These are phyloP conservation scores for Penicillium subrubescens DNA, from an alignment of 495 filamentous ascomycete genomes.

Conservation along the genomic window DNA sequence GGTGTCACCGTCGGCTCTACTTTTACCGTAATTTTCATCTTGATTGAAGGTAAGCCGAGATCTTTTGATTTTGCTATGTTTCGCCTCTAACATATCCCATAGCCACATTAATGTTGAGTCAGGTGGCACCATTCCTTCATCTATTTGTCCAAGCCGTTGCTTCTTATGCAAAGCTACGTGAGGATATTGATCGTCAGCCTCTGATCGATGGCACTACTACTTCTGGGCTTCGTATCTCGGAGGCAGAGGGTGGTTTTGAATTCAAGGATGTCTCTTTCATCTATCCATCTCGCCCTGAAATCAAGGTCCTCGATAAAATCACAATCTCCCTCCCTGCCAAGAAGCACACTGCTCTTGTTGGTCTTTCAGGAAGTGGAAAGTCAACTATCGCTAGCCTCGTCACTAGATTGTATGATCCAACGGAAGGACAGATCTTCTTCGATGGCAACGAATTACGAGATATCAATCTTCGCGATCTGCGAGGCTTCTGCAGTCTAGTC, in stretches of 20 bases:
- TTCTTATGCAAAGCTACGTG: conserved; percentile 51
- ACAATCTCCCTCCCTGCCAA: conserved; percentile 55
- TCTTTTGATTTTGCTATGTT: not conserved
- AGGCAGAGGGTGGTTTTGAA: conserved; percentile 46
- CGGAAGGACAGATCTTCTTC: conserved; percentile 49
- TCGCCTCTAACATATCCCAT: conserved; percentile 15
- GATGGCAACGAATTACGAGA: conserved; percentile 55
- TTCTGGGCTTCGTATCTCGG: conserved; percentile 35
- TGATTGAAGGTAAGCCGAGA: conserved; percentile 57
- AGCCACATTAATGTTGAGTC: conserved; percentile 64
- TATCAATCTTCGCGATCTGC: conserved; percentile 58
- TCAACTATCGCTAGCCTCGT: conserved; percentile 63
- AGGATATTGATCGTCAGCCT: conserved; percentile 54
- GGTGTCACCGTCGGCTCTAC: conserved; percentile 56
- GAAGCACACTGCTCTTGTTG: conserved; percentile 67
- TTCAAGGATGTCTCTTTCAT: conserved; percentile 59
- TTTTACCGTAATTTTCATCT: conserved; percentile 67
- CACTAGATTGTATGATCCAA: conserved; percentile 53
- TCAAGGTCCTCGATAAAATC: conserved; percentile 55
- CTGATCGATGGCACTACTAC: conserved; percentile 50
- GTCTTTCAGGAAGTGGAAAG: conserved; percentile 72
- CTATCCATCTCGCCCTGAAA: conserved; percentile 64
- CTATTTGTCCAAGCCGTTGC: conserved; percentile 59
- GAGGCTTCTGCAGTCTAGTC: conserved; percentile 62
- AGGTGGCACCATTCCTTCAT: conserved; percentile 64